These are phyloP conservation scores for Alternaria tenuissima DNA, from an alignment of 2,329 filamentous ascomycete genomes.

Conservation along the genomic window DNA sequence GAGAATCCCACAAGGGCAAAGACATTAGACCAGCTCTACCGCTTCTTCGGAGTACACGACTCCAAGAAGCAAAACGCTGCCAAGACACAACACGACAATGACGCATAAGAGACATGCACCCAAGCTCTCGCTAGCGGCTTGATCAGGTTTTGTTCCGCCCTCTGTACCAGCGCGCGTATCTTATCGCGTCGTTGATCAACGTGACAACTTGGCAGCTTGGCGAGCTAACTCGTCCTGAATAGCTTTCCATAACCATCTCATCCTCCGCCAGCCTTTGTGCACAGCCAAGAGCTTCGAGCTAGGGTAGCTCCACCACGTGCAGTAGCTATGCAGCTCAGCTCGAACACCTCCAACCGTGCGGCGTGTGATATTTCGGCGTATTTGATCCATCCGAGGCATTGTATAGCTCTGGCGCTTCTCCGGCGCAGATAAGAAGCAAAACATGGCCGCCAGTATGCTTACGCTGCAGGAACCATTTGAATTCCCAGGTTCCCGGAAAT, in stretches of 20 bases:
- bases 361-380: constrained; percentile 18
- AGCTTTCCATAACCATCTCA: constrained; percentile 15
- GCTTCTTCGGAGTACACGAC: not conserved
- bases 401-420: constrained; percentile 7
- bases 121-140: constrained; percentile 3
- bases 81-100: constrained; percentile 8
- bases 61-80: constrained; percentile 14
- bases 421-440: constrained; percentile 35
- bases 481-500: constrained; percentile 18
- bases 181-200: constrained; percentile 23
- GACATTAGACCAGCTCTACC: not conserved
- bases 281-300: constrained; percentile 17
- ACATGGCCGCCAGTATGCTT: constrained; percentile 13
- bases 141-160: constrained; percentile 10
- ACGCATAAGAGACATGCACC: constrained; percentile 6
- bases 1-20: not conserved
- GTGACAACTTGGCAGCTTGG: constrained; percentile 33
- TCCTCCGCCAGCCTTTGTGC: constrained; percentile 16
- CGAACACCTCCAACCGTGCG: constrained; percentile 21
- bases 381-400: constrained; percentile 16
- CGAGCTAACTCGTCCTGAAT: constrained; percentile 23
- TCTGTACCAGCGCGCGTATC: constrained; percentile 18
- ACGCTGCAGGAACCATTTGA: constrained; percentile 29
- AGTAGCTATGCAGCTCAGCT: constrained; percentile 25
- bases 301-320: constrained; percentile 39